A percentile compares a stretch with the other conserved stretches of the same genome.
phyloP scores from a whole-genome alignment of 1,139 yeast species.

The Sugiyamaella japonica region DNA sequence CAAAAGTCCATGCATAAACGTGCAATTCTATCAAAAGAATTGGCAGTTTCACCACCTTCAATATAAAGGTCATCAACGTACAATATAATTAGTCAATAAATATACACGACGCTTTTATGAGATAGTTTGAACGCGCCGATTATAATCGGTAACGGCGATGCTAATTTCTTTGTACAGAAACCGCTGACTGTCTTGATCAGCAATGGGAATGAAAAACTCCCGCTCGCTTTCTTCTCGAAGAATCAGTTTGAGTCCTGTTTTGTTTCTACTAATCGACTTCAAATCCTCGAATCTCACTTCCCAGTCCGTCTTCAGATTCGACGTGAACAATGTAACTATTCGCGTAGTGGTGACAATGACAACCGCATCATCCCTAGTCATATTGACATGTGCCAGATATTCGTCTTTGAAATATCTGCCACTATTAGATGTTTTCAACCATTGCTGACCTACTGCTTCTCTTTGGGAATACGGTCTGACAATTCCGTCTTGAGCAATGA shows the following conservation, averaged over 20 bases:
- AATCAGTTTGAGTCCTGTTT: slow-evolving; percentile 74
- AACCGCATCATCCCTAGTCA: slow-evolving; percentile 73
- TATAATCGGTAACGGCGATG: slow-evolving; percentile 77
- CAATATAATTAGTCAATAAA: slow-evolving; percentile 4
- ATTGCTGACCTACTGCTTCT: slow-evolving; percentile 91
- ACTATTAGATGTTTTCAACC: slow-evolving; percentile 83
- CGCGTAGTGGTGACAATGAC: slow-evolving; percentile 73
- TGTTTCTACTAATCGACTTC: slow-evolving; percentile 69
- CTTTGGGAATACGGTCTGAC: slow-evolving; percentile 74
- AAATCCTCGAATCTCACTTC: slow-evolving; percentile 60
- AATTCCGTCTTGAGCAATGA: slow-evolving; percentile 65
- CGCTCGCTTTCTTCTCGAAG: slow-evolving; percentile 35
- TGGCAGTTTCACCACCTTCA: not conserved
- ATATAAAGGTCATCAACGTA: not conserved
- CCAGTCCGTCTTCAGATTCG: slow-evolving; percentile 64
- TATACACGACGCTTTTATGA: slow-evolving; percentile 2
- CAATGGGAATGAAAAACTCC: slow-evolving; percentile 72
- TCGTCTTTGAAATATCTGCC: slow-evolving; percentile 71
- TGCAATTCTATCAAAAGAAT: slow-evolving; percentile 18
- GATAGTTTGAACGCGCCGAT: slow-evolving; percentile 43
- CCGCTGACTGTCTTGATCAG: slow-evolving; percentile 62
- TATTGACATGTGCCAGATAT: slow-evolving; percentile 80
- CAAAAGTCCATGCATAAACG: slow-evolving; percentile 20
- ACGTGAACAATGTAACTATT: slow-evolving; percentile 69
- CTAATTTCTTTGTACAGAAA: slow-evolving; percentile 74